Conservation (phyloP, 2,329 filamentous ascomycete species). For the Alternaria gansuensis region DNA sequence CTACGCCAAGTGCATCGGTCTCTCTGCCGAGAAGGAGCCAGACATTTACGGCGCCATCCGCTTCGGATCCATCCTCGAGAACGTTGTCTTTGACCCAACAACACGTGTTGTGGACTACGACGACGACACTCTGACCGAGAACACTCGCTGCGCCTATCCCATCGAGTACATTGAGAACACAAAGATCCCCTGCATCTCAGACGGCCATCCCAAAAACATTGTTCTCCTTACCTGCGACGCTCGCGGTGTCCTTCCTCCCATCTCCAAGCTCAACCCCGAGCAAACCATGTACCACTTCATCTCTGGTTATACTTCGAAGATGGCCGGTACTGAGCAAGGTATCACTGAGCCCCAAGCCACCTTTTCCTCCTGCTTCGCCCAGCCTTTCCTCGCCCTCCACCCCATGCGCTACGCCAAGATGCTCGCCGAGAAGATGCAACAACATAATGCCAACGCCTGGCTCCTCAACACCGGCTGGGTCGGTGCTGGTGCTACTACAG, state of each 20-base stretch:
- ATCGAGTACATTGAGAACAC: slow-evolving; percentile 99
- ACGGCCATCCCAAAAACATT: slow-evolving; percentile 93
- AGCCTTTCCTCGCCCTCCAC: slow-evolving; percentile 98
- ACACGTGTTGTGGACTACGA: slow-evolving; percentile 96
- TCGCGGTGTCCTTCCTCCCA: slow-evolving; percentile 94
- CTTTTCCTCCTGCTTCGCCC: slow-evolving; percentile 99
- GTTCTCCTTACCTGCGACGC: slow-evolving; percentile 98
- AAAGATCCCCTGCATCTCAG: slow-evolving; percentile 94
- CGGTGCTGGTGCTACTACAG: slow-evolving; percentile 87
- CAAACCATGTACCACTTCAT: slow-evolving; percentile 99
- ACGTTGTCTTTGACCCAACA: slow-evolving; percentile 94
- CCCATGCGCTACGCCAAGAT: slow-evolving; percentile 99
- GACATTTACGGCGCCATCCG: slow-evolving; percentile 96
- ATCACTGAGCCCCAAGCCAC: slow-evolving; percentile 97
- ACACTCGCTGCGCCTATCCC: slow-evolving; percentile 97
- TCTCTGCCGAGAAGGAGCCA: slow-evolving; percentile 98
- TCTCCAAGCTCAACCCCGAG: slow-evolving; percentile 92
- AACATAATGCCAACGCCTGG: slow-evolving; percentile 97
- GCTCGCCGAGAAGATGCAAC: slow-evolving; percentile 96
- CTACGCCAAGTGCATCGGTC: slow-evolving; percentile 98
- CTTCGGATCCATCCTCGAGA: slow-evolving; percentile 97
- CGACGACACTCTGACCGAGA: slow-evolving; percentile 92
- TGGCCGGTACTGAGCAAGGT: slow-evolving; percentile 98
- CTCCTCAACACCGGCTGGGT: slow-evolving; percentile 98
- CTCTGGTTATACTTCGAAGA: slow-evolving; percentile 99